Conservation (phyloP, 1,139 yeast genomes). For the Candida anutae region DNA sequence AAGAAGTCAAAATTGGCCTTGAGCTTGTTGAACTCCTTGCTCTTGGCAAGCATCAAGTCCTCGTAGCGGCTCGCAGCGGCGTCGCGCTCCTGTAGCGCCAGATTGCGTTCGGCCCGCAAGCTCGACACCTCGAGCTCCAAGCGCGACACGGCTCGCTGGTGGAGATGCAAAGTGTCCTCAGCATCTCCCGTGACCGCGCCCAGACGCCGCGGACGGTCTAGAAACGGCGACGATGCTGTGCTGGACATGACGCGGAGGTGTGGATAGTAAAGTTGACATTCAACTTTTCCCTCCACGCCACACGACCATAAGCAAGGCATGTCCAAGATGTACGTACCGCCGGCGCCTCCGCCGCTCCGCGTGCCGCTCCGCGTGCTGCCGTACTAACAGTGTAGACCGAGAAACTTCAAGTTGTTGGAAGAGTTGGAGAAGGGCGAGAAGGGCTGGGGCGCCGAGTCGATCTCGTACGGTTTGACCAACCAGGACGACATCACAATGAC, state of each 20-base stretch:
- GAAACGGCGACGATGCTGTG: conserved; percentile 35
- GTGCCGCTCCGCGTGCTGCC: background rate
- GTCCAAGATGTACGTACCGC: conserved; percentile 35
- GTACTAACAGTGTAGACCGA: conserved; percentile 46
- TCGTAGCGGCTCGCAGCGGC: conserved; percentile 22
- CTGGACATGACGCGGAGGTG: too few relatives aligned
- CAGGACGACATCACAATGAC: conserved; percentile 90
- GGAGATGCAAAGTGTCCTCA: conserved; percentile 1
- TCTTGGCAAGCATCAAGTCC: conserved; percentile 21
- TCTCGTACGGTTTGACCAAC: conserved; percentile 86
- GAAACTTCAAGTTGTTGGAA: conserved; percentile 88
- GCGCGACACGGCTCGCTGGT: conserved; percentile 13
- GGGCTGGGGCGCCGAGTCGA: conserved; percentile 93
- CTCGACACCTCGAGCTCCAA: conserved; percentile 22
- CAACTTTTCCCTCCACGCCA: too few relatives aligned
- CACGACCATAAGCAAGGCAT: too few relatives aligned
- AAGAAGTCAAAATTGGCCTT: conserved; percentile 52
- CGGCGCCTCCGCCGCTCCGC: background rate
- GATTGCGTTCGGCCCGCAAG: conserved; percentile 25
- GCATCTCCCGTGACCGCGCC: conserved; percentile 10
- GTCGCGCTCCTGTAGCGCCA: conserved; percentile 26
- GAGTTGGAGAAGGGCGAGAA: conserved; percentile 98
- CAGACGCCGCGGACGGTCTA: conserved; percentile 30
- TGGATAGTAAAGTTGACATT: too few relatives aligned
- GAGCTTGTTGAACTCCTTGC: conserved; percentile 25